A percentile compares a stretch with the other conserved stretches of the same genome.
These are phyloP conservation scores for Smallanthus sonchifolius DNA, from an alignment of 129 eudicot species.

Conservation along the genomic window DNA sequence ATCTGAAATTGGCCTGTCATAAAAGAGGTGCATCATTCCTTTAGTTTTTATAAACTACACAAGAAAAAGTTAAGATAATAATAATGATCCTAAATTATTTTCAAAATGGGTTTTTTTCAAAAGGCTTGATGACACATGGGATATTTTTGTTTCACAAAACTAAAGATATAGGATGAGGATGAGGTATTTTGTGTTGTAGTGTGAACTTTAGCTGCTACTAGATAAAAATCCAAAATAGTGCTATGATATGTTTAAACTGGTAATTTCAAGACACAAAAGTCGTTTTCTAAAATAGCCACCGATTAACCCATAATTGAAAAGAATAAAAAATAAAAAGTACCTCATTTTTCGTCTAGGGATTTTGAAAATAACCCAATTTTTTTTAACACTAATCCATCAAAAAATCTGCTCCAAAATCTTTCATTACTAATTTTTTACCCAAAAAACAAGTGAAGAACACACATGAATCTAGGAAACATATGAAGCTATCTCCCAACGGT, in stretches of 20 bases:
- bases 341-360: no score
- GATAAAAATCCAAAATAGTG: background rate
- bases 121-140: no score
- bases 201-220: background rate
- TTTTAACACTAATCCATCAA: background rate
- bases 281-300: no score
- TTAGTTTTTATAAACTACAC: background rate
- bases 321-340: no score
- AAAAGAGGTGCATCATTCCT: background rate
- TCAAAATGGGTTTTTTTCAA: no score
- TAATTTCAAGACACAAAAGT: no score
- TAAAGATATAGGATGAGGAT: background rate
- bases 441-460: background rate
- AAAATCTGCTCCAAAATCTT: background rate
- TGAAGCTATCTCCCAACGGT: background rate
- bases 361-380: no score
- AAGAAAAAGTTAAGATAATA: background rate
- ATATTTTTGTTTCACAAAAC: no score
- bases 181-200: background rate
- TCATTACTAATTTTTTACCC: background rate
- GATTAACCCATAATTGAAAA: no score
- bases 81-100: background rate
- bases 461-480: slow-evolving; percentile 4
- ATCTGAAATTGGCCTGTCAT: slow-evolving; percentile 95
- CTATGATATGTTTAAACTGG: no score